Evolutionary conservation across 1,284 basidiomycete genomes (phyloP), one percentile per base, ranked within the genome.

Genomic region (Rhodotorula sp.): DNA sequence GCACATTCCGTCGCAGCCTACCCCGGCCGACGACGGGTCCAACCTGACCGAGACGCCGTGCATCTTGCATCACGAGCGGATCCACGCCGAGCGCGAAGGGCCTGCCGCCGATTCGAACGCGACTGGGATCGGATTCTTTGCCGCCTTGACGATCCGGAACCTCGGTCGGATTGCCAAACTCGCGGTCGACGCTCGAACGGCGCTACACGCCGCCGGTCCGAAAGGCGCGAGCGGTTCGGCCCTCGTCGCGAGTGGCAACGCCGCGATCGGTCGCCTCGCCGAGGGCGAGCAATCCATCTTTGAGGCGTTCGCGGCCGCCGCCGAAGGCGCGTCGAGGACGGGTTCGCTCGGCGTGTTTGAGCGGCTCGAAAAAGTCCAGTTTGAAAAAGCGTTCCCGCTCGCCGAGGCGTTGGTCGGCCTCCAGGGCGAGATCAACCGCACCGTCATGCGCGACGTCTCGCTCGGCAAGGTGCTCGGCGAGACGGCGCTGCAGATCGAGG

Each of bases 111-210:
- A 65, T 61, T 21, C 73, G 71, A 34, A 29, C 54, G 26, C 63
- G n/a, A 21, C 43, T 3, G 63, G 63, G 5, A 26, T 57, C 43
- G 63, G 63, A 5, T 62, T 76, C 63, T 71, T 78, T 47, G 57
- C 71, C 16, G 72, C 72, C 48, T 67, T 77, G 29, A 69, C 73
- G n/a, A 34, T 78, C 3, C 65, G 76, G 12, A 78, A 78, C 63
- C 52, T 75, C 54, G 63, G 69, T 3, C 67, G 78, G 18, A 58
- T 70, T 39, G 71, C 64, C 34, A 70, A 70, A 21, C 47, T 69
- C 67, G 76, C 76, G 0, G 64, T 68, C 21, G 69, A 71, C 14
- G 58, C 69, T 12, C 64, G 62, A 34, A 26, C 15, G 14, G 54
- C 54, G 1, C 54, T 26, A 14, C 54, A 26, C 18, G 43, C 67